These are phyloP conservation scores for Miscanthus lutarioriparius DNA, from an alignment of 176 grass and related monocot species.

Conservation along the genomic window DNA sequence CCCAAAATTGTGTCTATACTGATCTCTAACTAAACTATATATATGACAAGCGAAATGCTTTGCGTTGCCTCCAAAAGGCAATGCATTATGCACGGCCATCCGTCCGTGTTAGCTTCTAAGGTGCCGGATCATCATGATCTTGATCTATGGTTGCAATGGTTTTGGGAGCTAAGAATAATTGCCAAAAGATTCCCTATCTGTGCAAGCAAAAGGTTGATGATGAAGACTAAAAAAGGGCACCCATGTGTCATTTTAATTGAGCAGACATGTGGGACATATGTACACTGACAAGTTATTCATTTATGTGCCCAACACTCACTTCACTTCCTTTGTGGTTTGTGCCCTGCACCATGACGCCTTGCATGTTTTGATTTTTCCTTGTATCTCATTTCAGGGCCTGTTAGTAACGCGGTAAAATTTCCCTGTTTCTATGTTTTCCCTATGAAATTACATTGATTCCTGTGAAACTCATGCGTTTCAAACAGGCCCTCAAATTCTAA, in stretches of 20 bases:
- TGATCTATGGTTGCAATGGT: neutral
- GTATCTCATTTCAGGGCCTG: neutral
- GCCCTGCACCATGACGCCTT: neutral
- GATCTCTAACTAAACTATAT: neutral
- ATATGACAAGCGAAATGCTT: constrained; percentile 7
- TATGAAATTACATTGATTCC: no score
- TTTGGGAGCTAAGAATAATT: neutral
- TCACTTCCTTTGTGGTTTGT: neutral
- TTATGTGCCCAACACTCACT: neutral
- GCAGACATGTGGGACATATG: neutral
- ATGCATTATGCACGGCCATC: neutral
- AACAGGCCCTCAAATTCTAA: neutral
- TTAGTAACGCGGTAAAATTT: no score
- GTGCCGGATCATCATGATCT: constrained; percentile 19
- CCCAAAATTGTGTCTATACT: neutral
- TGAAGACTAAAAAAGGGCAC: neutral
- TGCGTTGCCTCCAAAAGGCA: constrained; percentile 41
- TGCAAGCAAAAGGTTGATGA: neutral
- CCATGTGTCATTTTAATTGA: neutral
- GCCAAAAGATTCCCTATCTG: neutral
- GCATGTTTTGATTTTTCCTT: neutral
- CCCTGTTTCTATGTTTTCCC: no score
- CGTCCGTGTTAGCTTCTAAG: constrained; percentile 8
- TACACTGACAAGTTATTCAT: neutral
- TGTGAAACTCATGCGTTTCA: no score